Evolutionary conservation across 441 rosid genomes (phyloP), one percentile per base, ranked within the genome.

Genomic region (Iberis amara): DNA sequence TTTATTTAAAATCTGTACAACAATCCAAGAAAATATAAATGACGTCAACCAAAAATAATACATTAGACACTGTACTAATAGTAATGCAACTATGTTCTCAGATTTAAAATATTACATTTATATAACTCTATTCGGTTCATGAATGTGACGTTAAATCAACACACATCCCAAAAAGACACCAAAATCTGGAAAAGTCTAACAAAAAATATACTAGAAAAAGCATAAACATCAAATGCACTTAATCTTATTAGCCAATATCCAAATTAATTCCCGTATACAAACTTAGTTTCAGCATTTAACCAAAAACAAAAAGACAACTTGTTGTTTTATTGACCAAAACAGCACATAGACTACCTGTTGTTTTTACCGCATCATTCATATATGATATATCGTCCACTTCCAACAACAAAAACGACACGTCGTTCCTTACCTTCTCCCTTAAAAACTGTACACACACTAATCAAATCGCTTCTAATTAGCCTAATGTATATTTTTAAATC

Each of bases 111-210:
- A 28, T 28, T 18, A 18, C 21, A 18, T 18, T 18, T 18, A 14
- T 7, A 31, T 24, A 42, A 51, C 27, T 55, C 32, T 55, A 61
- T 3, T 32, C 26, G 40, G 47, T 56, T 56, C 52, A 64, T 64
- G 62, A 64, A 64, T 31, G 39, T 8, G 62, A 56, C 62, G n/a
- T 47, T 13, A 5, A 33, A 62, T 21, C 55, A 47, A n/a, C 11
- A 52, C 62, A 63, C 28, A 48, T 43, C 44, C 10, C 47, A 28
- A 30, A 49, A 47, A 41, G 2, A 40, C 47, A 47, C 53, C 53
- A 57, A 57, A 3, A 15, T 13, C 1, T 27, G 42, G 47, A 51
- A 51, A 64, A 36, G 46, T 49, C 45, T 24, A 32, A 41, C 0
- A 5, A 9, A 6, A 8, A 39, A 9, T 0, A 26, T 4, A 26